Evolutionary conservation across 148 eudicot genomes (phyloP).

Genomic region (Rheum nobile): DNA sequence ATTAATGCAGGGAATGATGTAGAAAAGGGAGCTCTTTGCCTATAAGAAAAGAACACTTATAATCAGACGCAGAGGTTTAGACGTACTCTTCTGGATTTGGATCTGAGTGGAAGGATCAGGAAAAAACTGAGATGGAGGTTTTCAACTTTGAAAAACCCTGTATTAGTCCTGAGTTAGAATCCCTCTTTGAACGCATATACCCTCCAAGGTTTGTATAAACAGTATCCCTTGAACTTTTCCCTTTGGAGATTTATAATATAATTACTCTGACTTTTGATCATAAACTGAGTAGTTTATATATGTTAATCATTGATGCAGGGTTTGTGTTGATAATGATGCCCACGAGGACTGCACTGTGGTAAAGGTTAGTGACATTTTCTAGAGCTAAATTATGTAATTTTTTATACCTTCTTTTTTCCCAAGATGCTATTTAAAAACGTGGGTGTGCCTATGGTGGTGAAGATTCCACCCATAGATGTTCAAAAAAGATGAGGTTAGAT

Average conservation of each 20-base stretch:
- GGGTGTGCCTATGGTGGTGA: neutral
- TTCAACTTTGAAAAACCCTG: neutral
- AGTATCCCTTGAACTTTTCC: neutral
- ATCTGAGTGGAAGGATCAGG: neutral
- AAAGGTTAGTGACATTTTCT: slow-evolving; percentile 38
- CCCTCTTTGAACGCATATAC: neutral
- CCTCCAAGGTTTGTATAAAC: slow-evolving; percentile 4
- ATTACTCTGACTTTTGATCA: neutral
- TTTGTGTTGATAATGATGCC: slow-evolving; percentile 63
- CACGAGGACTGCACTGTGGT: slow-evolving; percentile 66
- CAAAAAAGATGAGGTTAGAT: neutral
- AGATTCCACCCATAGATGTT: neutral
- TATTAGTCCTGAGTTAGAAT: neutral
- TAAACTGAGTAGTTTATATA: neutral
- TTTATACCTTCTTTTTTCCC: neutral
- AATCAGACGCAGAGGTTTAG: neutral
- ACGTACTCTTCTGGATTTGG: neutral
- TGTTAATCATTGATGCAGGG: slow-evolving; percentile 31
- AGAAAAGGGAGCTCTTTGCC: neutral
- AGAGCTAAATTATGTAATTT: neutral
- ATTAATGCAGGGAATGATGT: neutral
- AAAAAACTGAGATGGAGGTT: neutral
- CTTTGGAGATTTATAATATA: neutral
- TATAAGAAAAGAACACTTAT: neutral
- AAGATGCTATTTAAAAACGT: neutral